A percentile compares a stretch with the other conserved stretches of the same genome.
phyloP scores from a whole-genome alignment of 495 filamentous ascomycete genomes.

The Penicillium manginii region DNA sequence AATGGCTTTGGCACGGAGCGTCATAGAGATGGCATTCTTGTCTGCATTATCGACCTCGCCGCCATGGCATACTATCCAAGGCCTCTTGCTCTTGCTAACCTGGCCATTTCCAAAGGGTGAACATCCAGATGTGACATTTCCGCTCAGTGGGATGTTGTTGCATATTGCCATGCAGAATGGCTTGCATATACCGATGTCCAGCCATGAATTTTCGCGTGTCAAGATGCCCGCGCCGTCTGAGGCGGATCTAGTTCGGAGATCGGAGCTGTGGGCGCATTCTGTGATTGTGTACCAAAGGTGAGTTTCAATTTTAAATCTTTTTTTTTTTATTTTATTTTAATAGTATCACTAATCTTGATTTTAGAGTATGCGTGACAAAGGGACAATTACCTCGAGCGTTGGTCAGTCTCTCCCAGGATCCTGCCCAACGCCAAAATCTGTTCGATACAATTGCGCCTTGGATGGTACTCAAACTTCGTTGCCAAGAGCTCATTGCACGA shows the following conservation, averaged over 20 bases:
- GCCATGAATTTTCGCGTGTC: slow-evolving; percentile 49
- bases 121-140: slow-evolving; percentile 45
- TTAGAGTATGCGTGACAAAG: slow-evolving; percentile 42
- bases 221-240: slow-evolving; percentile 40
- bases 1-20: slow-evolving; percentile 38
- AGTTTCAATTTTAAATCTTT: background rate
- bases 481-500: slow-evolving; percentile 39
- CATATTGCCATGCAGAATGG: slow-evolving; percentile 56
- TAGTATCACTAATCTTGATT: background rate
- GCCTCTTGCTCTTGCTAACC: slow-evolving; percentile 48
- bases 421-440: slow-evolving; percentile 36
- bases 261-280: slow-evolving; percentile 49
- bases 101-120: slow-evolving; percentile 56
- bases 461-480: slow-evolving; percentile 38
- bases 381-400: slow-evolving; percentile 40
- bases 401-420: slow-evolving; percentile 39
- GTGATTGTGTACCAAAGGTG: slow-evolving; percentile 47
- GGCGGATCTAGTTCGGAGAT: slow-evolving; percentile 41
- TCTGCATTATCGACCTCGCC: slow-evolving; percentile 40
- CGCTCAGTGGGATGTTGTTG: slow-evolving; percentile 44
- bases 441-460: slow-evolving; percentile 36
- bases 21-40: slow-evolving; percentile 50
- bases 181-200: slow-evolving; percentile 51
- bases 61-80: slow-evolving; percentile 53
- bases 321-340: background rate